Percentiles rank a stretch among this genome's conserved stretches.
Conservation (phyloP, 2,329 filamentous ascomycete genomes). For the Xylariales sp. region DNA sequence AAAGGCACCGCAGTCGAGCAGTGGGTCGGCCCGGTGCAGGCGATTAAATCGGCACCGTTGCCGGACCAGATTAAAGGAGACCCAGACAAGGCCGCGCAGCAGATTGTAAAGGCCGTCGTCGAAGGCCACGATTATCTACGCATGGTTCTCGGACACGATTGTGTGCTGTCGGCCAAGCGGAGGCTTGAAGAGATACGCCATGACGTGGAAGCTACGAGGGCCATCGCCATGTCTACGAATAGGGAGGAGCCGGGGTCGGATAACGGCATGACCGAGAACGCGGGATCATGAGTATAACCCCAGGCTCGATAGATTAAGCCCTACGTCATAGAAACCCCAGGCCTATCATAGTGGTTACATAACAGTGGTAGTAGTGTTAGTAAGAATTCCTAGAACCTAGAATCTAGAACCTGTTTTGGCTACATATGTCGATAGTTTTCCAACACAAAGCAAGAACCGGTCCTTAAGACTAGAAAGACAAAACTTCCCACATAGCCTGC, state of each 20-base stretch:
- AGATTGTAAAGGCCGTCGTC: slow-evolving; percentile 37
- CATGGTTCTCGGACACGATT: slow-evolving; percentile 36
- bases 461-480: too few species aligned
- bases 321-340: not conserved
- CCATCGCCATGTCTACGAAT: slow-evolving; percentile 33
- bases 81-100: slow-evolving; percentile 36
- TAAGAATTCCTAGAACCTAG: not conserved
- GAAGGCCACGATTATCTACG: slow-evolving; percentile 40
- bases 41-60: slow-evolving; percentile 13
- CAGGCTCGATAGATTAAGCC: not conserved
- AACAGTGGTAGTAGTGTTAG: too few species aligned
- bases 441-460: too few species aligned
- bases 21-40: slow-evolving; percentile 30
- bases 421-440: too few species aligned
- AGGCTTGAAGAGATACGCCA: slow-evolving; percentile 32
- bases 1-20: slow-evolving; percentile 36
- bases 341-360: not conserved
- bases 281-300: not conserved
- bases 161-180: slow-evolving; percentile 28
- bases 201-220: slow-evolving; percentile 39
- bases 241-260: not conserved
- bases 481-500: too few species aligned
- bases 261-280: not conserved
- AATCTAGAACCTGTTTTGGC: too few species aligned
- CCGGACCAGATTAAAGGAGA: slow-evolving; percentile 34